phyloP scores from a whole-genome alignment of 192 early-diverging fungal species.

The Tieghemiomyces parasiticus region DNA sequence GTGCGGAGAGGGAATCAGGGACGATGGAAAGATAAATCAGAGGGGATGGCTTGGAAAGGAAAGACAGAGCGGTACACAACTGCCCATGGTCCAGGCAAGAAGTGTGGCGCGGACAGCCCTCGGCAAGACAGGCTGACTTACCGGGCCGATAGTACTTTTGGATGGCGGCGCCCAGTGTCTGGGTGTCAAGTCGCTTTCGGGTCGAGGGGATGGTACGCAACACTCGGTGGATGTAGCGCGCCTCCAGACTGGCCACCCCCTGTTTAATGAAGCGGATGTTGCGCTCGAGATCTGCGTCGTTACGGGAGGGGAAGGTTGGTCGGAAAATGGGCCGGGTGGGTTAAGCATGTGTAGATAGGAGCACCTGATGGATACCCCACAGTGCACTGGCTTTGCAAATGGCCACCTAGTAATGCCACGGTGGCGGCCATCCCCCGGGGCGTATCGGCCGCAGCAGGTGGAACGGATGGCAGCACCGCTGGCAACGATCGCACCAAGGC shows the following conservation, averaged over 20 bases:
- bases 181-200: constrained; percentile 58
- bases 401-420: background rate
- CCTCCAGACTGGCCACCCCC: constrained; percentile 68
- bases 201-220: constrained; percentile 65
- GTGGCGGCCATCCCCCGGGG: background rate
- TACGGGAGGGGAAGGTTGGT: background rate
- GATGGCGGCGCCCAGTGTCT: constrained; percentile 43
- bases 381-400: background rate
- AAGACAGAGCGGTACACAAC: background rate
- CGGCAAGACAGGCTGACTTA: constrained; percentile 16
- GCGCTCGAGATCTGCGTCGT: constrained; percentile 65
- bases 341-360: background rate
- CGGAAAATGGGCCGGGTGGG: background rate
- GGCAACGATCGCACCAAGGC: background rate
- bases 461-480: background rate
- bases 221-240: constrained; percentile 78
- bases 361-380: background rate
- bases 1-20: constrained; percentile 15
- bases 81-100: too few species aligned
- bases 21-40: background rate
- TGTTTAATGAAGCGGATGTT: constrained; percentile 71
- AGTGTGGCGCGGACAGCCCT: too few species aligned
- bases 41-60: background rate
- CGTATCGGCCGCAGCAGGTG: background rate
- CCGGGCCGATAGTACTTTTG: constrained; percentile 32